Percentiles rank a stretch among this genome's conserved stretches.
Conservation (phyloP, 2,329 filamentous ascomycete genomes). For the Colletotrichum higginsianum region DNA sequence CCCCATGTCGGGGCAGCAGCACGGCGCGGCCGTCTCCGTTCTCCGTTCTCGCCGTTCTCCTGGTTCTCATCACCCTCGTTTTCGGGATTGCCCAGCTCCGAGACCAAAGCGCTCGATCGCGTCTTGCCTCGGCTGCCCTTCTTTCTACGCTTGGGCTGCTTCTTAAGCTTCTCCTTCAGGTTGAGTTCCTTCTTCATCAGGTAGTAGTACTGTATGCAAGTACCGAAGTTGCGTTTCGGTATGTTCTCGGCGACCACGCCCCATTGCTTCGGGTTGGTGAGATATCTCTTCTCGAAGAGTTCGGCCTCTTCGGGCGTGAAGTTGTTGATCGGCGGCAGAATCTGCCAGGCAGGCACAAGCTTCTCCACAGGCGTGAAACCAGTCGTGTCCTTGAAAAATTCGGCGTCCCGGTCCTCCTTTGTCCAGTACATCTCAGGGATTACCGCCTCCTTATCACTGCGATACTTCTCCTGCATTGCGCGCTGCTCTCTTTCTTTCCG, state of each 20-base stretch:
- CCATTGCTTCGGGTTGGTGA: constrained; percentile 87
- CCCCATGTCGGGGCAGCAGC: constrained; percentile 81
- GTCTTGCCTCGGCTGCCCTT: constrained; percentile 65
- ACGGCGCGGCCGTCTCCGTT: constrained; percentile 73
- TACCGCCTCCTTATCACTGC: constrained; percentile 82
- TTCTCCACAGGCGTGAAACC: constrained; percentile 76
- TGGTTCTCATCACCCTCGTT: constrained; percentile 69
- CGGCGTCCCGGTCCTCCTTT: constrained; percentile 70
- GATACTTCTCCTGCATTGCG: constrained; percentile 77
- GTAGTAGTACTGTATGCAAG: constrained; percentile 91
- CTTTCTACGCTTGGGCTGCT: constrained; percentile 70
- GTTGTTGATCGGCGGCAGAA: constrained; percentile 80
- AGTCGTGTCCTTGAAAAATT: constrained; percentile 75
- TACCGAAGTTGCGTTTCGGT: constrained; percentile 78
- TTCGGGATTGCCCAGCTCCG: constrained; percentile 74
- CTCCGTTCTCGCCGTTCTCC: constrained; percentile 72
- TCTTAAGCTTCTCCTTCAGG: constrained; percentile 82
- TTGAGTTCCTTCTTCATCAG: constrained; percentile 82
- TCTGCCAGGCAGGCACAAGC: constrained; percentile 79
- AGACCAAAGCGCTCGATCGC: constrained; percentile 75
- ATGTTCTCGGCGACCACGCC: constrained; percentile 80
- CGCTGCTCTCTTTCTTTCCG: constrained; percentile 76
- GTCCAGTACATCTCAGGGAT: constrained; percentile 80
- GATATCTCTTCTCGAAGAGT: constrained; percentile 81
- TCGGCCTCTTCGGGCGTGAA: constrained; percentile 80